A percentile compares a stretch with the other conserved stretches of the same genome.
Conservation (phyloP, 2,329 filamentous ascomycete species). For the Epichloe scottii region DNA sequence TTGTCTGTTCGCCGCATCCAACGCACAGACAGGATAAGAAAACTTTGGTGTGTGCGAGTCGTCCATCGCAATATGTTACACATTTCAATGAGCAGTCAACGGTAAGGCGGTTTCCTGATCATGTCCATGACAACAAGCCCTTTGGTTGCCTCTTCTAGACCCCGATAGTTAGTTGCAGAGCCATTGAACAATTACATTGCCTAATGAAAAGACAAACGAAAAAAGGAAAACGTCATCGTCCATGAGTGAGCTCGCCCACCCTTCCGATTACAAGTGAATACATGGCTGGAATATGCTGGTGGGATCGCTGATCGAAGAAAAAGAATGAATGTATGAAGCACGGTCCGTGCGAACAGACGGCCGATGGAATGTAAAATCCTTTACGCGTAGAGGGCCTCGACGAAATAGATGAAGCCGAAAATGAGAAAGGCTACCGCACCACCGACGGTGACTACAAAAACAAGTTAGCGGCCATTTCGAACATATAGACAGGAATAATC, state of each 20-base stretch:
- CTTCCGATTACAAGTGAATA: background rate
- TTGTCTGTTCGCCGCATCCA: background rate
- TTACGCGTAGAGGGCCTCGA: slow-evolving; percentile 59
- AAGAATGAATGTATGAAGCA: background rate
- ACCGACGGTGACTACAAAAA: slow-evolving; percentile 66
- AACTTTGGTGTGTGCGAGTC: background rate
- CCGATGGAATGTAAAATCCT: too few relatives aligned
- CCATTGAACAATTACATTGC: background rate
- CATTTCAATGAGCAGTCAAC: background rate
- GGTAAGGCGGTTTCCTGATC: background rate
- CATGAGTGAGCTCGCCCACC: background rate
- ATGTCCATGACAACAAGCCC: background rate
- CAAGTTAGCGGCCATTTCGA: background rate
- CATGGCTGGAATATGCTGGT: background rate
- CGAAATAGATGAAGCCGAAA: slow-evolving; percentile 83
- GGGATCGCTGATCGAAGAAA: background rate
- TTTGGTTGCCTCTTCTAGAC: background rate
- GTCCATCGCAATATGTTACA: background rate
- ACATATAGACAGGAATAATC: background rate
- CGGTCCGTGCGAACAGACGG: background rate
- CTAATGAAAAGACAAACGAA: background rate
- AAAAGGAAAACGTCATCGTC: background rate
- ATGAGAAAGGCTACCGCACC: slow-evolving; percentile 81
- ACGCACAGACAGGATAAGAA: background rate
- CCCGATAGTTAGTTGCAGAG: background rate